Base-by-base conservation (phyloP, 345 rosid species). In the Odontarrhena argentea region DNA sequence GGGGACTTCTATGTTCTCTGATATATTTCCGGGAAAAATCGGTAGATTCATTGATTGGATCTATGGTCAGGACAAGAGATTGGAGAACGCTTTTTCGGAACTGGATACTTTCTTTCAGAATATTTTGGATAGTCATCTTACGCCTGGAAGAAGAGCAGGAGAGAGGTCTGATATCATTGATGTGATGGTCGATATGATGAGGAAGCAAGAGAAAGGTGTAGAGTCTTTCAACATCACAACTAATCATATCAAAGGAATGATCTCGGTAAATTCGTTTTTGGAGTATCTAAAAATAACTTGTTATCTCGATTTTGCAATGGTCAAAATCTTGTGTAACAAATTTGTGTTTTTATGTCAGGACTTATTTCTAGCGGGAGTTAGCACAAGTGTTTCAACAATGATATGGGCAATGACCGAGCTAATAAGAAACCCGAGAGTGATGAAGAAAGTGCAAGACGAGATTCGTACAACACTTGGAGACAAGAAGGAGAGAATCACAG, bases 361-460 rank as follows among this genome's bases (percentile, higher is more conserved):
- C 25, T 60, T 79, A 60, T 76, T 86, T 65, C 7, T 80, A 11
- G 91, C 50, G 5, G 84, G 83, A 8, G 77, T 81, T 3, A 76
- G 63, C 52, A 76, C 86, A 7, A 70, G 65, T 6, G 76, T 77
- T 5, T 22, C 62, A 0, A 48, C 83, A 1, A 11, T 73, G 52
- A 59, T 25, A 11, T 87, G 88, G 85, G 76, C 76, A 0, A 85
- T 85, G 75, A 71, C 82, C 0, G 63, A 65, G 6, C 53, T 82
- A 5, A 74, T 73, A 48, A 77, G 77, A 56, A 65, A 68, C 58
- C 76, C 76, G 0, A 50, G 43, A 63, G 78, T 61, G n/a, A 68
- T 86, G 81, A 68, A 63, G 56, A 79, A 71, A 71, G 77, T 37
- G 48, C 82, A 81, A 50, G 63, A 48, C 9, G 85, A 83, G 70